A percentile compares a stretch with the other conserved stretches of the same genome.
Conservation (phyloP, 2,329 filamentous ascomycete genomes). For the Stachybotrys chartarum region DNA sequence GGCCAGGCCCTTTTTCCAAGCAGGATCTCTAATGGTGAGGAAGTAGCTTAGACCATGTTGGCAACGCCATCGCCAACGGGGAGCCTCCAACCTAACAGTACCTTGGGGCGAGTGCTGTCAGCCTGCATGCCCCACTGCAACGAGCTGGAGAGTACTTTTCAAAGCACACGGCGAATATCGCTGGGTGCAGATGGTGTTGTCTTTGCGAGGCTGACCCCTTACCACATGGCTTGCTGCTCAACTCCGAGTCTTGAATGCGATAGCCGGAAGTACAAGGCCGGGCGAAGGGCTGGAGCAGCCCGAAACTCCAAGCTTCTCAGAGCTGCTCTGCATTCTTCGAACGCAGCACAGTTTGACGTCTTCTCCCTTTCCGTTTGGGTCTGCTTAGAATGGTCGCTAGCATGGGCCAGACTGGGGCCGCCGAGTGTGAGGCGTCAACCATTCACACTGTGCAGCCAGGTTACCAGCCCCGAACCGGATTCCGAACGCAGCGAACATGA, state of each 20-base stretch:
- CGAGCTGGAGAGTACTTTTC: background rate
- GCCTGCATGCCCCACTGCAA: background rate
- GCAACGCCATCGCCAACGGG: too few species aligned
- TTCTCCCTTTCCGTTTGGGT: background rate
- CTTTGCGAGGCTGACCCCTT: background rate
- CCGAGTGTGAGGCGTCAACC: background rate
- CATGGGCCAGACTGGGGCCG: background rate
- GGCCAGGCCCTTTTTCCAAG: background rate
- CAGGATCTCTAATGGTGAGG: background rate
- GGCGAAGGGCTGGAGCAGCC: background rate
- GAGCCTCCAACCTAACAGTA: too few species aligned
- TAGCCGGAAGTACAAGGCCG: background rate
- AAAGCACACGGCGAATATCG: background rate
- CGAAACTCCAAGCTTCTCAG: background rate
- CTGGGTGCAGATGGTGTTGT: background rate
- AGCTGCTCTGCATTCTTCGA: background rate
- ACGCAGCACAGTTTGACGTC: background rate
- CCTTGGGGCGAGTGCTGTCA: background rate
- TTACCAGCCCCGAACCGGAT: background rate
- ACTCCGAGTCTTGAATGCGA: background rate
- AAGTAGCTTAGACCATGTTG: too few species aligned
- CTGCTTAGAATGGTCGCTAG: background rate
- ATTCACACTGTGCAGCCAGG: slow-evolving; percentile 1
- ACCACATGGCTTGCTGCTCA: background rate
- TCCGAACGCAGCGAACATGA: slow-evolving; percentile 9